A percentile compares a stretch with the other conserved stretches of the same genome.
phyloP scores from a whole-genome alignment of 169 alveolate genomes.

The Pseudocohnilembus persalinus region DNA sequence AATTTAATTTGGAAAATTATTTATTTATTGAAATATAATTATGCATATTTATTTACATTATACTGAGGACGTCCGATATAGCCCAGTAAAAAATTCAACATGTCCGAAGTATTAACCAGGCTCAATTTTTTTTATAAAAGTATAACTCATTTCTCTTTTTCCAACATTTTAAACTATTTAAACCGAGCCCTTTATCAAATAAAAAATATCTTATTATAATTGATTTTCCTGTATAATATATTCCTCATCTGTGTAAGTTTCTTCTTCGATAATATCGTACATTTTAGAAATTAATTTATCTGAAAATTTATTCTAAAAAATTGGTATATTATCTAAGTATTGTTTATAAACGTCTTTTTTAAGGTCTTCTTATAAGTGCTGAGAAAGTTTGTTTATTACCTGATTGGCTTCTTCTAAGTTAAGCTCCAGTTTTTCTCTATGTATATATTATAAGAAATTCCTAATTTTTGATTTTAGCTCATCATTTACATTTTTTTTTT shows the following conservation, averaged over 20 bases:
- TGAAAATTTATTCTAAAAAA: not conserved
- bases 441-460: not conserved
- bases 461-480: not conserved
- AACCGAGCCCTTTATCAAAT: not conserved
- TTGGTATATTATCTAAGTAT: too few species aligned
- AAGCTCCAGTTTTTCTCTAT: not conserved
- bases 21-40: too few species aligned
- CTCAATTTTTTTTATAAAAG: too few species aligned
- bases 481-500: not conserved
- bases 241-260: not conserved
- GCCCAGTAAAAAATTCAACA: too few species aligned
- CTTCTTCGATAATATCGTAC: not conserved
- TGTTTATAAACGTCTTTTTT: not conserved
- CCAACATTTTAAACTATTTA: too few species aligned
- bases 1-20: too few species aligned
- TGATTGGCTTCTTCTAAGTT: not conserved
- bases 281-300: too few species aligned
- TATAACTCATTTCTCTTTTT: too few species aligned
- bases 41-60: not conserved
- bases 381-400: not conserved
- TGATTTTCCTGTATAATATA: not conserved
- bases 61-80: not conserved
- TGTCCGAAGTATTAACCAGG: too few species aligned
- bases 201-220: too few species aligned
- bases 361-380: not conserved